A percentile compares a stretch with the other conserved stretches of the same genome.
Evolutionary conservation across 768 basidiomycete genomes (phyloP).

Genomic region (Naganishia randhawae): DNA sequence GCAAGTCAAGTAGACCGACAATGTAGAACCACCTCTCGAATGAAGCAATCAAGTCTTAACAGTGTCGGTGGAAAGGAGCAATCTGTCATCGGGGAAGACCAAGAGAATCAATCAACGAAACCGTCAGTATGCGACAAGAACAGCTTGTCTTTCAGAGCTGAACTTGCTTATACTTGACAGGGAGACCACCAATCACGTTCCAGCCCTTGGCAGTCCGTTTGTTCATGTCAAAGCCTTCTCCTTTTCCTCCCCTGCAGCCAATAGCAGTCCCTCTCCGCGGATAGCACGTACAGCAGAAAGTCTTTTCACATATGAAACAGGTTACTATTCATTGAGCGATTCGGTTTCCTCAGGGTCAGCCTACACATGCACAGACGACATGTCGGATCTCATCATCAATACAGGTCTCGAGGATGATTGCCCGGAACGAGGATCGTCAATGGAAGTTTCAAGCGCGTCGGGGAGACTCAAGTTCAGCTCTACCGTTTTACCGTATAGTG

Average conservation of each 20-base stretch:
- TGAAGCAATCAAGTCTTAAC: background rate
- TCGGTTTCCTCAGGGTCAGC: background rate
- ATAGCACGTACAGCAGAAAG: background rate
- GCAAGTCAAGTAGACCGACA: background rate
- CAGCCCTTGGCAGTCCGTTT: background rate
- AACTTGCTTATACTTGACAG: background rate
- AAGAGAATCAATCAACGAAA: background rate
- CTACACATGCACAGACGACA: background rate
- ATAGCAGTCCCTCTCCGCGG: background rate
- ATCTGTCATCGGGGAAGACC: background rate
- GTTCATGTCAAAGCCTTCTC: background rate
- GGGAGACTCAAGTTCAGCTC: background rate
- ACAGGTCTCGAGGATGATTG: constrained; percentile 2
- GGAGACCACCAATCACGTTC: background rate
- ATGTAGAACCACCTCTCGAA: background rate
- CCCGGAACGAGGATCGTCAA: background rate
- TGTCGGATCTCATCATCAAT: constrained; percentile 17
- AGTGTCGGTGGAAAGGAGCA: background rate
- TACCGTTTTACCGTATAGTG: background rate
- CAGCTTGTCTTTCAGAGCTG: background rate
- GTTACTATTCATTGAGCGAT: background rate
- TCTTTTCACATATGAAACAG: background rate
- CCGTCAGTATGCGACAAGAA: background rate
- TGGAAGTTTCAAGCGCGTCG: background rate
- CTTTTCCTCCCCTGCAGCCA: background rate